Evolutionary conservation across 768 basidiomycete species (phyloP), one percentile per base, ranked within the genome.

Genomic region (Trametes sanguinea): DNA sequence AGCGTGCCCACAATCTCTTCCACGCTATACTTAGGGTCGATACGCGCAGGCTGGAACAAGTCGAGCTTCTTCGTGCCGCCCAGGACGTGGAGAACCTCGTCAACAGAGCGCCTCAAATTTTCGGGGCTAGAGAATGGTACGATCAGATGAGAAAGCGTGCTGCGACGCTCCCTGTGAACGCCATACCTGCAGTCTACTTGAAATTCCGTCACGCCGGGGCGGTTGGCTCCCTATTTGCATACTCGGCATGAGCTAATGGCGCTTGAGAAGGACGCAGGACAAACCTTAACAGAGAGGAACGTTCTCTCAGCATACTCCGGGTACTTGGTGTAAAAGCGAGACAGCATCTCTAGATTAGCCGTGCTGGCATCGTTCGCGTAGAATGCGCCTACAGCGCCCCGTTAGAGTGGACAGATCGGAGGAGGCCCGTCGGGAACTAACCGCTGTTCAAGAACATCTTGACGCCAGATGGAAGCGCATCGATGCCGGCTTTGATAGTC

Each of bases 41-140:
- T 70, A 4, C 84, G 76, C 2, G 84, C 81, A 22, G 75, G 73
- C 68, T 87, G 73, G 71, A 82, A 90, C 2, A 89, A 71, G 69
- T 90, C 88, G 59, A 87, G 68, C 60, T 76, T 78, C 72, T 84
- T 84, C 56, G 75, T 80, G 14, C 79, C 78, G 0, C 81, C 78
- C 1, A 87, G 75, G 8, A 76, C 75, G 4, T 69, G 71, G 46
- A 78, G 74, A 67, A 80, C 75, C 17, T 74, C 69, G 27, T 76
- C 70, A n/a, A 86, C 74, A 51, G 83, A 82, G 14, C 74, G 68
- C 7, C 79, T 71, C 7, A 86, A 67, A 62, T 77, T 78, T 46
- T 80, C 82, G 7, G 56, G 27, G 22, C 35, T 29, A 7, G 11
- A 16, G 2, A 7, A 16, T n/a, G 27, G 33, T 4, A 30, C 17